Base-by-base conservation (phyloP, 441 rosid species). In the Adansonia rubrostipa region DNA sequence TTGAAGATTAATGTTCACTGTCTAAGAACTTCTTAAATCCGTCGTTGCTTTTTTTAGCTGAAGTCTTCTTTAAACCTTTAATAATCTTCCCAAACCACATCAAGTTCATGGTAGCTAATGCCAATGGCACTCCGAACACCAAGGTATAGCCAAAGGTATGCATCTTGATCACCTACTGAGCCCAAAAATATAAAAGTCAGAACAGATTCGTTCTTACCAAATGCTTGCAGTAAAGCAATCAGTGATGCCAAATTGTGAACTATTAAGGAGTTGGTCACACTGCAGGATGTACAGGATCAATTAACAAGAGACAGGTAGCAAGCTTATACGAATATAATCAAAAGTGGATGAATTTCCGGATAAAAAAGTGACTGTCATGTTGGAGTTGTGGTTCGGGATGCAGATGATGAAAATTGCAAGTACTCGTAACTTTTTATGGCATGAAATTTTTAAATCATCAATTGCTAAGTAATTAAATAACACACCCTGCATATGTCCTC, bases 81-180 rank as follows among this genome's bases (percentile, higher is more conserved):
- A 82, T 76, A 47, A 86, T 86, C 77, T 86, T 86, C 69, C 82
- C 84, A 77, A 86, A 84, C 88, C 87, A 86, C 66, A 82, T 82
- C 80, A 86, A 73, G 84, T 84, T 86, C 88, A 86, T 73, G 28
- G 72, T 80, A 74, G 80, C 84, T 65, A 86, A 24, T 19, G 72
- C 74, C 0, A 67, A 64, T 22, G 94, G 94, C 82, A 89, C 92
- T 17, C 75, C 74, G 0, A 88, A 85, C 53, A 89, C 90, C 88
- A 91, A 76, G 44, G 84, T 75, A 74, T 78, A 82, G 47, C 94
- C 90, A 14, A 80, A 82, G 28, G 67, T 73, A 71, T 82, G 84
- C 90, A 91, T 85, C 84, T 80, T 76, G 36, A 85, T 71, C 57
- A 91, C 87, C 92, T 91, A 85, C 80, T 61, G 62, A 78, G 57